phyloP scores from a whole-genome alignment of 225 moss, liverwort and hornwort genomes.

The Asterella californica region DNA sequence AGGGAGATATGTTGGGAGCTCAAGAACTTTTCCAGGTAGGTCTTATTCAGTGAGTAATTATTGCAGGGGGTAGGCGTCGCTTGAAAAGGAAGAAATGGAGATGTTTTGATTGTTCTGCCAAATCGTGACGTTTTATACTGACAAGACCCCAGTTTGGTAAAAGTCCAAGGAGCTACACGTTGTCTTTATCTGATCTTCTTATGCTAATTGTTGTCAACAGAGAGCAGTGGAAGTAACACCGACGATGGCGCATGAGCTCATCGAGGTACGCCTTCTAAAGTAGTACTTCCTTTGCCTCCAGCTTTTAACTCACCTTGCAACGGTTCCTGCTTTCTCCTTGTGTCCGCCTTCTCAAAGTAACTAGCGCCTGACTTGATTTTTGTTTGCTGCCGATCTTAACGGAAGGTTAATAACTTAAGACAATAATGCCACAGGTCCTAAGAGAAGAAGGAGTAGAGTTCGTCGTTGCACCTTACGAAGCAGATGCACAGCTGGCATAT shows the following conservation, averaged over 20 bases:
- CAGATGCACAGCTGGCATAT: conserved; percentile 55
- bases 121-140: neutral
- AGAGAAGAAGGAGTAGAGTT: conserved; percentile 44
- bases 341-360: neutral
- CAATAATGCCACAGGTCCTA: conserved; percentile 28
- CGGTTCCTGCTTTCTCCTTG: neutral
- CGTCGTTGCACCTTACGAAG: conserved; percentile 59
- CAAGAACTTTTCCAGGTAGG: conserved; percentile 43
- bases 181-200: neutral
- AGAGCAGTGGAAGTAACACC: conserved; percentile 56
- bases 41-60: neutral
- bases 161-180: neutral
- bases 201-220: conserved; percentile 12
- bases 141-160: neutral
- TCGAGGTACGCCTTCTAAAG: conserved; percentile 34
- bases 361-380: neutral
- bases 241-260: conserved; percentile 46
- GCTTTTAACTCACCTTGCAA: neutral
- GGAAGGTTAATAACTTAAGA: neutral
- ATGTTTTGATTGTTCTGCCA: neutral
- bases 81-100: neutral
- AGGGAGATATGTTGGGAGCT: conserved; percentile 40
- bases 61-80: neutral
- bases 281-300: neutral
- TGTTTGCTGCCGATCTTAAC: neutral